phyloP scores from a whole-genome alignment of 1,284 basidiomycete species.

The Ustilago tritici region DNA sequence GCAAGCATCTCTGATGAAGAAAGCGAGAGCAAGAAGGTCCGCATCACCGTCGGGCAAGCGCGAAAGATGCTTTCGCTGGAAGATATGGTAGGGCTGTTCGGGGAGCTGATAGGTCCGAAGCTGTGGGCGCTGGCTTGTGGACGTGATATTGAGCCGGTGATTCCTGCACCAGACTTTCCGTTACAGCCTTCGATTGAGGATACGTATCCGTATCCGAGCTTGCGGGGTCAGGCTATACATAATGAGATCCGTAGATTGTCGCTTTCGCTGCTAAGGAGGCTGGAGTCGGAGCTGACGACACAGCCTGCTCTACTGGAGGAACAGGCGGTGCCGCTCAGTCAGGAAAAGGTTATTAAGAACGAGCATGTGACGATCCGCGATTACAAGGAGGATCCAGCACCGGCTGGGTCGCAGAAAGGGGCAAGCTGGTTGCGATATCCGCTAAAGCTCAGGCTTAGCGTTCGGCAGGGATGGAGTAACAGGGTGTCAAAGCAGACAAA shows the following conservation, averaged over 20 bases:
- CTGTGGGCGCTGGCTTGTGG: conserved; percentile 67
- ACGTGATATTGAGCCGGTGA: conserved; percentile 64
- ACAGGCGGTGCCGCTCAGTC: conserved; percentile 22
- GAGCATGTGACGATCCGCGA: conserved; percentile 35
- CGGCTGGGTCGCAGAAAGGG: neutral
- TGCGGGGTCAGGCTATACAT: conserved; percentile 39
- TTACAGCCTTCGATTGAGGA: conserved; percentile 70
- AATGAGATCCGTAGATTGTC: conserved; percentile 44
- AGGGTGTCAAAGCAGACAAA: conserved; percentile 50
- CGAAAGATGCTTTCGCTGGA: conserved; percentile 44
- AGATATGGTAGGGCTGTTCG: conserved; percentile 53
- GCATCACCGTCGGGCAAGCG: conserved; percentile 38
- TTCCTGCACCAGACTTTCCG: conserved; percentile 66
- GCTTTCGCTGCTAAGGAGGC: conserved; percentile 48
- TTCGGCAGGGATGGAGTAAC: conserved; percentile 52
- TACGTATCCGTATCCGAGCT: conserved; percentile 57
- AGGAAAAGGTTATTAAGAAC: conserved; percentile 25
- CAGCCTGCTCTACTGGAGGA: neutral
- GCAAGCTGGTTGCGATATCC: conserved; percentile 58
- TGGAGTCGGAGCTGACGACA: conserved; percentile 61
- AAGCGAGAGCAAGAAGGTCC: conserved; percentile 16
- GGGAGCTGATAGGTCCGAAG: conserved; percentile 52
- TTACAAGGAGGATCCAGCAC: conserved; percentile 16
- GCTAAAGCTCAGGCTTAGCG: conserved; percentile 50
- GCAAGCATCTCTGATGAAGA: conserved; percentile 28